Percentiles rank a stretch among this genome's conserved stretches.
Evolutionary conservation across 2,329 filamentous ascomycete species (phyloP).

Genomic region (Alternaria novae-zelandiae): DNA sequence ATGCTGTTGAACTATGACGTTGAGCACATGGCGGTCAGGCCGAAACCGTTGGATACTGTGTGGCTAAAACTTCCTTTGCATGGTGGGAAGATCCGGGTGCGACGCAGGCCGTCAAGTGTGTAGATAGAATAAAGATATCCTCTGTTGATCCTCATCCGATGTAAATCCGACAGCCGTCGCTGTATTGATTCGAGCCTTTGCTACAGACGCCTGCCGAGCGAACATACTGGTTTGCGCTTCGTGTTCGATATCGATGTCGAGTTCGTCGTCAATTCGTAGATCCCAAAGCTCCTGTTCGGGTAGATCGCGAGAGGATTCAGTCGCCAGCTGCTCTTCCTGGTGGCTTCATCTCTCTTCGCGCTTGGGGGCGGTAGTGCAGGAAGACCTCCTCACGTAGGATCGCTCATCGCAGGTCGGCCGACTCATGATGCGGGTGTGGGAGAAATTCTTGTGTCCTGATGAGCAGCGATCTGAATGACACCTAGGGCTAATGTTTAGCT

Average conservation of each 20-base stretch:
- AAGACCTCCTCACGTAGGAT: not conserved
- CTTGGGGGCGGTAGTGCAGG: not conserved
- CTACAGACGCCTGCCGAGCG: not conserved
- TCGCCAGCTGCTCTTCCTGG: not conserved
- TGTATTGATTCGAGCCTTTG: not conserved
- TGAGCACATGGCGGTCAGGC: conserved; percentile 16
- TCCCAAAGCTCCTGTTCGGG: not conserved
- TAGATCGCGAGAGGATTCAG: not conserved
- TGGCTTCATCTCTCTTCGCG: not conserved
- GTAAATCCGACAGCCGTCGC: not conserved
- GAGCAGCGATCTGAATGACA: not conserved
- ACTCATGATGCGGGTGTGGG: not conserved
- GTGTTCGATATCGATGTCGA: not conserved
- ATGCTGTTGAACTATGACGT: conserved; percentile 24
- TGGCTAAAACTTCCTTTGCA: conserved; percentile 20
- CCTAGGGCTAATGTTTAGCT: not conserved
- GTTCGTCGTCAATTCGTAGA: not conserved
- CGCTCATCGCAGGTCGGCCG: not conserved
- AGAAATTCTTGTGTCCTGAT: not conserved
- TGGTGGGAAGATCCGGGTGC: conserved; percentile 10
- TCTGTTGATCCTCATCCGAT: not conserved
- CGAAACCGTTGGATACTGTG: conserved; percentile 16
- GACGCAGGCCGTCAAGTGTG: not conserved
- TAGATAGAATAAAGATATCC: not conserved
- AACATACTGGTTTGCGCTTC: not conserved